These are phyloP conservation scores for Cystobasidium sp. DNA, from an alignment of 1,284 basidiomycete species.

Conservation along the genomic window DNA sequence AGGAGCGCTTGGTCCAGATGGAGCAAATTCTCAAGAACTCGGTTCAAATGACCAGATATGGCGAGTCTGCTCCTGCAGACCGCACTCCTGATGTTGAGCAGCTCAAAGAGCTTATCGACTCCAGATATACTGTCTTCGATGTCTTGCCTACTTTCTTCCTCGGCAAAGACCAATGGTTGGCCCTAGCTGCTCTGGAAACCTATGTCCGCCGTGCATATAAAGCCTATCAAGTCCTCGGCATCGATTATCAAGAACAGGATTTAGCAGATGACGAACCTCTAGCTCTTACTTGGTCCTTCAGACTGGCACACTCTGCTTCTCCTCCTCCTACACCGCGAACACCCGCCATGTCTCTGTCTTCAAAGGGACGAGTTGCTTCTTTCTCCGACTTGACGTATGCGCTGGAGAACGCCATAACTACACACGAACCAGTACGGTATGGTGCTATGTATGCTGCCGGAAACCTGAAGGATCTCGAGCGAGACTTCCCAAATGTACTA, in stretches of 20 bases:
- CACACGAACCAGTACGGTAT: constrained; percentile 78
- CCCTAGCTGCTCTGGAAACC: constrained; percentile 90
- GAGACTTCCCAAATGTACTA: constrained; percentile 64
- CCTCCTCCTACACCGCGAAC: constrained; percentile 39
- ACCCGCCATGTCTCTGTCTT: constrained; percentile 45
- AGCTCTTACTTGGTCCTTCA: constrained; percentile 90
- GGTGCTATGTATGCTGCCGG: constrained; percentile 90
- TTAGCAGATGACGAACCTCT: constrained; percentile 76
- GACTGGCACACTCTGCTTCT: constrained; percentile 67
- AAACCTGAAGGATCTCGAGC: constrained; percentile 70
- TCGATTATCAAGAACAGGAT: constrained; percentile 92
- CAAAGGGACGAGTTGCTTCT: constrained; percentile 63
- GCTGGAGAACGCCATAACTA: constrained; percentile 70
- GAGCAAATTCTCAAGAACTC: constrained; percentile 88
- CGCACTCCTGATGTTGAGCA: constrained; percentile 80
- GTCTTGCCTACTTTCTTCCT: constrained; percentile 97
- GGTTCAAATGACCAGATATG: constrained; percentile 84
- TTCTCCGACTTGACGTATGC: constrained; percentile 92
- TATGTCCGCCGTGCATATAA: constrained; percentile 95
- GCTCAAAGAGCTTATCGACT: constrained; percentile 92
- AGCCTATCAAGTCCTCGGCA: constrained; percentile 86
- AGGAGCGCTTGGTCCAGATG: constrained; percentile 92
- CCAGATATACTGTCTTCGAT: constrained; percentile 94
- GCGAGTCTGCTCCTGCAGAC: constrained; percentile 72
- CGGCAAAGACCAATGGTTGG: constrained; percentile 74